These are phyloP conservation scores for Ilyonectria sp. DNA, from an alignment of 2,329 filamentous ascomycete genomes.

Conservation along the genomic window DNA sequence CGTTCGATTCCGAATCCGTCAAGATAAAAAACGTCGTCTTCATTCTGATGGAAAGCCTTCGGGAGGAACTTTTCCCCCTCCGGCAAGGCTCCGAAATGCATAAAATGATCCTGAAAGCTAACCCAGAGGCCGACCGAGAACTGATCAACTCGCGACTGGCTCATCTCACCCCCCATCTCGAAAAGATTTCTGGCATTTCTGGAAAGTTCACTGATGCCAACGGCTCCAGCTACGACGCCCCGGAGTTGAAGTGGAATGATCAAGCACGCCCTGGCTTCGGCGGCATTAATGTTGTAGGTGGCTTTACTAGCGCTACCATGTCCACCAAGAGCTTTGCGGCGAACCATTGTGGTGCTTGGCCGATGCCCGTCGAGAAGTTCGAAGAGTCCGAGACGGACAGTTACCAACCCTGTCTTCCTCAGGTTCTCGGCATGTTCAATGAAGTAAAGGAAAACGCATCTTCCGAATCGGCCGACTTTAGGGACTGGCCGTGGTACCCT, in stretches of 20 bases:
- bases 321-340: constrained; percentile 61
- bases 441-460: constrained; percentile 41
- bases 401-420: constrained; percentile 63
- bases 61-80: constrained; percentile 62
- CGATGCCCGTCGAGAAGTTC: constrained; percentile 61
- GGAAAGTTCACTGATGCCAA: constrained; percentile 42
- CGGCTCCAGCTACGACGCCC: constrained; percentile 46
- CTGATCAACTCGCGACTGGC: constrained; percentile 49
- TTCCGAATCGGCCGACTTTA: constrained; percentile 41
- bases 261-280: constrained; percentile 48
- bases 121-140: constrained; percentile 49
- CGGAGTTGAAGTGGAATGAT: constrained; percentile 48
- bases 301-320: constrained; percentile 59
- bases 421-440: constrained; percentile 55
- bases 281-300: constrained; percentile 59
- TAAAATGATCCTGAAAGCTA: constrained; percentile 50
- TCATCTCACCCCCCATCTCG: constrained; percentile 41
- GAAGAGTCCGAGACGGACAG: constrained; percentile 58
- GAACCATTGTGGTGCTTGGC: constrained; percentile 60
- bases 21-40: constrained; percentile 62
- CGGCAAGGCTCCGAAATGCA: constrained; percentile 58
- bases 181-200: constrained; percentile 39
- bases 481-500: constrained; percentile 51
- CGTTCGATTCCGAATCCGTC: constrained; percentile 47
- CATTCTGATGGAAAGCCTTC: constrained; percentile 61